These are phyloP conservation scores for Sparassis latifolia DNA, from an alignment of 1,284 basidiomycete genomes.

Conservation along the genomic window DNA sequence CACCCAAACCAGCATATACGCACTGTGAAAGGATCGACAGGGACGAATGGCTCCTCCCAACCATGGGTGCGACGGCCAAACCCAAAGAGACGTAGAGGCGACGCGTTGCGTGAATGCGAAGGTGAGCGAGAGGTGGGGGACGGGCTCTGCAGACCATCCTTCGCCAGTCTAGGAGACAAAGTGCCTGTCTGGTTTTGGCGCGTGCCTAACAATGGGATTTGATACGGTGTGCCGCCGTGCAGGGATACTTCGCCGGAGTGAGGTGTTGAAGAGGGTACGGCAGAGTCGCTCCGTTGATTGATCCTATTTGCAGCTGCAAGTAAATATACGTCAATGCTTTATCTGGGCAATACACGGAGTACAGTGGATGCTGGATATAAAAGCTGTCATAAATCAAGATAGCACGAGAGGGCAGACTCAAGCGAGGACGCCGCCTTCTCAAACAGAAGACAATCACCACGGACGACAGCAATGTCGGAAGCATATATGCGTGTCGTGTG, in stretches of 20 bases:
- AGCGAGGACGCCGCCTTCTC: neutral
- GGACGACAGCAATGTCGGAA: neutral
- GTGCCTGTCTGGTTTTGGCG: slow-evolving; percentile 9
- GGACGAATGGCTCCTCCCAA: slow-evolving; percentile 44
- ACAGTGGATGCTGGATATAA: neutral
- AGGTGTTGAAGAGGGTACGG: slow-evolving; percentile 16
- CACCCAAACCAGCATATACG: slow-evolving; percentile 25
- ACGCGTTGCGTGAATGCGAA: slow-evolving; percentile 36
- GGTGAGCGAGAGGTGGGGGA: slow-evolving; percentile 24
- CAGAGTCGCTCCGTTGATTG: slow-evolving; percentile 15
- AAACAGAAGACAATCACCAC: neutral
- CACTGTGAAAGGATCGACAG: slow-evolving; percentile 38
- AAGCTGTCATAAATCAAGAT: neutral
- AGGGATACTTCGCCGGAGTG: slow-evolving; percentile 18
- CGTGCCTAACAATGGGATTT: slow-evolving; percentile 11
- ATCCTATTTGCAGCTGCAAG: slow-evolving; percentile 13
- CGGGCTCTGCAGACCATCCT: slow-evolving; percentile 15
- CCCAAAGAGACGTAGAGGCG: slow-evolving; percentile 35
- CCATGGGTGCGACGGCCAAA: slow-evolving; percentile 29
- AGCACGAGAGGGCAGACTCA: neutral
- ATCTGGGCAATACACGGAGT: neutral
- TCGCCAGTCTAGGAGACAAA: slow-evolving; percentile 13
- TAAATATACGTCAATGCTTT: neutral
- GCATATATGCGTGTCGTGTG: too few species aligned
- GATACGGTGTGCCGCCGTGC: slow-evolving; percentile 8